Conservation (phyloP, 164 flowering plant species). For the Liquidambar formosana region DNA sequence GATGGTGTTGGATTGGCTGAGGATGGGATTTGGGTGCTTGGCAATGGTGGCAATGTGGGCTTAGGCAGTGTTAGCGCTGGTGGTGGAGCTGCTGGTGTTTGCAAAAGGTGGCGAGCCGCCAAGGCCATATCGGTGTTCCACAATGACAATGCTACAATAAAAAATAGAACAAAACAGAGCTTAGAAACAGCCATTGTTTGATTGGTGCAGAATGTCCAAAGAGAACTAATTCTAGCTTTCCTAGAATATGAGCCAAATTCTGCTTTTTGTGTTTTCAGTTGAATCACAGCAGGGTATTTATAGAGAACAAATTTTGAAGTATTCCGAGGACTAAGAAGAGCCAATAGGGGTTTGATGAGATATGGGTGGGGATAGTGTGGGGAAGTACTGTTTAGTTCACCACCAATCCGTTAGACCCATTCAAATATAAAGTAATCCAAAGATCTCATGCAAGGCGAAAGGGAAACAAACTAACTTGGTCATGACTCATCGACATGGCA, state of each 20-base stretch:
- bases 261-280: background rate
- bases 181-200: conserved; percentile 16
- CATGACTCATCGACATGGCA: too few relatives aligned
- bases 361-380: conserved; percentile 7
- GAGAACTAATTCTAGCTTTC: background rate
- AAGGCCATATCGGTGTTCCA: conserved; percentile 9
- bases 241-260: background rate
- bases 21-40: conserved; percentile 10
- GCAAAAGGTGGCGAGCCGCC: conserved; percentile 28
- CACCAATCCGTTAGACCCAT: background rate
- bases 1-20: conserved; percentile 3
- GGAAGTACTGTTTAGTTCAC: conserved; percentile 4
- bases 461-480: too few relatives aligned
- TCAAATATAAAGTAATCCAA: too few relatives aligned
- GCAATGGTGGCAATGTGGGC: conserved; percentile 17
- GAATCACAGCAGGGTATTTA: conserved; percentile 7
- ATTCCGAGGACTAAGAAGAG: background rate
- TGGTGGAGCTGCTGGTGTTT: conserved; percentile 20
- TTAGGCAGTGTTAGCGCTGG: conserved; percentile 10
- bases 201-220: background rate
- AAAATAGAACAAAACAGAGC: background rate
- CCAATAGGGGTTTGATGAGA: conserved; percentile 11
- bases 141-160: conserved; percentile 12
- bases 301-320: background rate
- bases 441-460: too few relatives aligned